A percentile compares a stretch with the other conserved stretches of the same genome.
These are phyloP conservation scores for Austropuccinia psidii DNA, from an alignment of 1,284 basidiomycete genomes.

Conservation along the genomic window DNA sequence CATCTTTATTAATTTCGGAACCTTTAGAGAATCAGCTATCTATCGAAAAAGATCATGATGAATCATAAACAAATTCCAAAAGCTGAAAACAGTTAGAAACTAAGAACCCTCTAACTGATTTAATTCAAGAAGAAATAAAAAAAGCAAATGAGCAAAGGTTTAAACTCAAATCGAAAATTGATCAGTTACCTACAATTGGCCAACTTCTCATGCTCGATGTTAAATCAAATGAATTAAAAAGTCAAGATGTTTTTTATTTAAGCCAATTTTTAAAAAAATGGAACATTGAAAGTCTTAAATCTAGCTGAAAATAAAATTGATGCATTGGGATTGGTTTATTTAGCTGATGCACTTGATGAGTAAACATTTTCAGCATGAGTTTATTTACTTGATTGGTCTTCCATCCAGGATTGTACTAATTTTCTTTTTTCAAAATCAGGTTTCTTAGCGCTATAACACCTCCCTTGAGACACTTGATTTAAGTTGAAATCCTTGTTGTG, in stretches of 20 bases:
- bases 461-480: conserved; percentile 88
- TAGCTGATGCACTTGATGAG: conserved; percentile 80
- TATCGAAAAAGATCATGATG: not conserved
- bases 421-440: too few species aligned
- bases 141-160: conserved; percentile 21
- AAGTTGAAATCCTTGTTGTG: conserved; percentile 84
- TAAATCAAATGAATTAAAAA: conserved; percentile 31
- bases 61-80: too few species aligned
- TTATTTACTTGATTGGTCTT: not conserved
- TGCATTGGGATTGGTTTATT: conserved; percentile 63
- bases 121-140: conserved; percentile 23
- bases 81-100: too few species aligned
- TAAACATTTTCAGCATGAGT: conserved; percentile 33
- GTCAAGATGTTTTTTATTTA: conserved; percentile 70
- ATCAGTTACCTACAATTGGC: conserved; percentile 24
- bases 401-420: not conserved
- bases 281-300: conserved; percentile 88
- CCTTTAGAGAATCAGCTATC: not conserved
- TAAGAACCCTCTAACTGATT: not conserved
- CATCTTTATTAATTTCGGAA: not conserved
- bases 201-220: conserved; percentile 27
- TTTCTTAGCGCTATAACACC: conserved; percentile 94
- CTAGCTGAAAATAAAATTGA: conserved; percentile 89
- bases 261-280: conserved; percentile 89
- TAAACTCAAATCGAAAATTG: conserved; percentile 20